These are phyloP conservation scores for Boletus vermiculosoides DNA, from an alignment of 768 basidiomycete species.

Conservation along the genomic window DNA sequence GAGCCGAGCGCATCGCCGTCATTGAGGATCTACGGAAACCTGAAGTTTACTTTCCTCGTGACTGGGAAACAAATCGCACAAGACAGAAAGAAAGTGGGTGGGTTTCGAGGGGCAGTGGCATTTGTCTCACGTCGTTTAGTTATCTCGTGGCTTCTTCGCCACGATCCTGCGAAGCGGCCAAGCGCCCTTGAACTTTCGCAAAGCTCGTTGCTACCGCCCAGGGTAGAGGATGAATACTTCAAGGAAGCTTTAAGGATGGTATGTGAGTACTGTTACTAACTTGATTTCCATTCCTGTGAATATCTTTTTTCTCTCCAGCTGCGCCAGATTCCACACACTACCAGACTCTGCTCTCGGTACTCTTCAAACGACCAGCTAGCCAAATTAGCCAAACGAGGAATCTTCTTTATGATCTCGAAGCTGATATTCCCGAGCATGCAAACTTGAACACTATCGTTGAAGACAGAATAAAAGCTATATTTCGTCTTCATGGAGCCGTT, in stretches of 20 bases:
- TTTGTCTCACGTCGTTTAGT: constrained; percentile 42
- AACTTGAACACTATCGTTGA: constrained; percentile 72
- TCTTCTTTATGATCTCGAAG: constrained; percentile 73
- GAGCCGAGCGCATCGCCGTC: constrained; percentile 79
- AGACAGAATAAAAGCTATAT: constrained; percentile 73
- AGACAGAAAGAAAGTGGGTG: constrained; percentile 69
- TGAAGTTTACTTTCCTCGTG: constrained; percentile 69
- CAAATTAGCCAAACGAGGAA: constrained; percentile 60
- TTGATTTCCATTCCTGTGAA: not conserved
- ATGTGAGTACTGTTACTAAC: constrained; percentile 42
- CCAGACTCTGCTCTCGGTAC: constrained; percentile 69
- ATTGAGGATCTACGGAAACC: constrained; percentile 76
- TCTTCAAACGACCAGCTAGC: constrained; percentile 73
- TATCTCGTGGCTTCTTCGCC: constrained; percentile 77
- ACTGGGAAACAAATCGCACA: constrained; percentile 62
- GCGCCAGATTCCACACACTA: constrained; percentile 81
- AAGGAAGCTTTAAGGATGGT: constrained; percentile 75
- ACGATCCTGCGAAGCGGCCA: constrained; percentile 76
- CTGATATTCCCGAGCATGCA: constrained; percentile 66
- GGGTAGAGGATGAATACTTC: constrained; percentile 84
- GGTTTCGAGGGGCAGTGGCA: not conserved
- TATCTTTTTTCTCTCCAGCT: constrained; percentile 38
- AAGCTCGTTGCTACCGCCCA: constrained; percentile 70
- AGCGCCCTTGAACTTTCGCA: constrained; percentile 81
- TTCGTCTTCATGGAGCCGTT: constrained; percentile 87